Evolutionary conservation across 2,329 filamentous ascomycete genomes (phyloP).

Genomic region (Ophiocordyceps unilateralis): DNA sequence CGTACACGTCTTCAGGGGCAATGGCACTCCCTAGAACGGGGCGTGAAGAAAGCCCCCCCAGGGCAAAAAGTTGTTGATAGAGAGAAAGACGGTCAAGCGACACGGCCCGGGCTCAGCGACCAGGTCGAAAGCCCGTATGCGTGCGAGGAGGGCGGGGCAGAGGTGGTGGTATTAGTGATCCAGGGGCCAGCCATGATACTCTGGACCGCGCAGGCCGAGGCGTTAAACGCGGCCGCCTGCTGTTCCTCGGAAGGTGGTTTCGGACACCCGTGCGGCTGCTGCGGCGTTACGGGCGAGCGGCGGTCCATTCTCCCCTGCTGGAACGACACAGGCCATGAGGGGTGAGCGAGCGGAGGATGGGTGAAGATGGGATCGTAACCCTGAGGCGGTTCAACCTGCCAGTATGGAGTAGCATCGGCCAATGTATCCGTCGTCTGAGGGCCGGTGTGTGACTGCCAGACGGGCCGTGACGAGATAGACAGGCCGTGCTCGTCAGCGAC

Average conservation of each 20-base stretch:
- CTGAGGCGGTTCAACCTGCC: not conserved
- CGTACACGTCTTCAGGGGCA: too few relatives aligned
- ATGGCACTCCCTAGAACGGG: too few relatives aligned
- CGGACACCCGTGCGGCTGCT: not conserved
- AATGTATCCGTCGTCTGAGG: not conserved
- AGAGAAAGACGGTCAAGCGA: too few relatives aligned
- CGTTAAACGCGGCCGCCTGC: not conserved
- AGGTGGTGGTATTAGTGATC: slow-evolving; percentile 1
- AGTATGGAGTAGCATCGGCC: too few relatives aligned
- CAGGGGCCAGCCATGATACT: slow-evolving; percentile 4
- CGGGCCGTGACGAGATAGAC: not conserved
- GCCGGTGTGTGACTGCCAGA: not conserved
- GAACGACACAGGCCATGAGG: not conserved
- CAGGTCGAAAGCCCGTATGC: not conserved
- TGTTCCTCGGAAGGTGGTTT: not conserved
- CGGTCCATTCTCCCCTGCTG: not conserved
- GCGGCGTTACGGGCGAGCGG: not conserved
- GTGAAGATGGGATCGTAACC: not conserved
- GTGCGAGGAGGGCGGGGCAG: not conserved
- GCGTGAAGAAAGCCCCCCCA: too few relatives aligned
- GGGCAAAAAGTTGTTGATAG: too few relatives aligned
- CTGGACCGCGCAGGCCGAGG: not conserved
- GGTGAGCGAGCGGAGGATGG: not conserved
- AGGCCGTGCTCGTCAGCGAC: not conserved
- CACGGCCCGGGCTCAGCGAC: too few relatives aligned